Base-by-base conservation (phyloP, 768 basidiomycete species). In the Vararia minispora region DNA sequence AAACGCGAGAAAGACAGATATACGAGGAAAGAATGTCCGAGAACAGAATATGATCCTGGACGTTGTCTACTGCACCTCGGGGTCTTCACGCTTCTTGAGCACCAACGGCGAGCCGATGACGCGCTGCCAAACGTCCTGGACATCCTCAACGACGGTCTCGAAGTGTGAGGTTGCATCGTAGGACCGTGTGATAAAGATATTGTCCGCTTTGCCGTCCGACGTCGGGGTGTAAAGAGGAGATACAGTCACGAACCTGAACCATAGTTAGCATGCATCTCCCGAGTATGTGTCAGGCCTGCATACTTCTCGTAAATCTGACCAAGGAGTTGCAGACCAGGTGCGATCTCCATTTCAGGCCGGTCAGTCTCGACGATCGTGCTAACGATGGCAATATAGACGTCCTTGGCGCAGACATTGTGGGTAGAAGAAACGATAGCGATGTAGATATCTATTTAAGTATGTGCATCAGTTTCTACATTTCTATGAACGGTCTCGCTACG, bases 141-240 rank as follows among this genome's bases (percentile, higher is more conserved):
- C 95, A 43, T 99, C 94, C 36, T 97, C 90, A 18, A 94, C 89
- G 33, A 98, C 92, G 20, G 89, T 95, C 70, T 99, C 95, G 58
- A 99, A 98, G 65, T 99, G 95, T 21, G 88, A 91, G 9, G 95
- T 97, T 6, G 95, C 94, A 57, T 99, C 95, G 62, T 98, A 99
- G 12, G 91, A 95, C 39, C 83, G 83, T 39, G 95, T 99, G 64
- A 99, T 79, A 69, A 86, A 99, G 57, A 99, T 87, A 57, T 89
- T 85, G 66, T 99, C 92, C 31, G 66, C 62, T 44, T 72, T 55
- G 41, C 95, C 95, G 28, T 73, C 61, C 32, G 84, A 70, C 3
- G 91, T 90, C 6, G 95, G 91, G 20, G 80, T 82, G 66, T 91
- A 97, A 33, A 95, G 59, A 16, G 91, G 79, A 12, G 79, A 76